These are phyloP conservation scores for Microsporum audouinii DNA, from an alignment of 2,329 filamentous ascomycete genomes.

Conservation along the genomic window DNA sequence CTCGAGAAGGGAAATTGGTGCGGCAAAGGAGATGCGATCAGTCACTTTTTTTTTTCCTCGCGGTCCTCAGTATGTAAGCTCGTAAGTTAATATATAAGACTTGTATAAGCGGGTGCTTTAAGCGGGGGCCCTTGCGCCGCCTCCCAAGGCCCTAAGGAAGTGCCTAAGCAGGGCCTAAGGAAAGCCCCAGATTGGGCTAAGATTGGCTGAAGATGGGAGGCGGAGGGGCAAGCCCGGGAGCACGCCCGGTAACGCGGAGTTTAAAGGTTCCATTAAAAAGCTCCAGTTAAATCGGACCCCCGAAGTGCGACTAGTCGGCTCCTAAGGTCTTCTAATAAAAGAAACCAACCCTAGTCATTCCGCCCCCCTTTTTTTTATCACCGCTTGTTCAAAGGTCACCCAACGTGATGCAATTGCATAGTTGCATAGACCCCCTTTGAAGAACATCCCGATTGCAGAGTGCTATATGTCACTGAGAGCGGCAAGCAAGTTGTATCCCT, in stretches of 20 bases:
- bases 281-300: not conserved
- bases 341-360: not conserved
- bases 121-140: not conserved
- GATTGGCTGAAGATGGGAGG: not conserved
- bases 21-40: not conserved
- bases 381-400: too few species aligned
- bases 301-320: too few species aligned
- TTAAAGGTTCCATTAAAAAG: not conserved
- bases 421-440: too few species aligned
- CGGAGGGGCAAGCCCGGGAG: not conserved
- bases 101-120: not conserved
- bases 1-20: not conserved
- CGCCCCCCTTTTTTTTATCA: too few species aligned
- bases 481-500: not conserved
- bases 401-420: too few species aligned
- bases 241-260: not conserved
- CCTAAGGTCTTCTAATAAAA: not conserved
- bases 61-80: not conserved
- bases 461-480: not conserved
- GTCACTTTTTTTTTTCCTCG: not conserved
- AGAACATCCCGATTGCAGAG: not conserved
- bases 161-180: not conserved
- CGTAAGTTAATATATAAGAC: not conserved
- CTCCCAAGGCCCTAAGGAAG: not conserved
- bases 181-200: not conserved